Percentiles rank a stretch among this genome's conserved stretches.
Evolutionary conservation across 2,329 filamentous ascomycete species (phyloP).

Genomic region (Shiraia sp.): DNA sequence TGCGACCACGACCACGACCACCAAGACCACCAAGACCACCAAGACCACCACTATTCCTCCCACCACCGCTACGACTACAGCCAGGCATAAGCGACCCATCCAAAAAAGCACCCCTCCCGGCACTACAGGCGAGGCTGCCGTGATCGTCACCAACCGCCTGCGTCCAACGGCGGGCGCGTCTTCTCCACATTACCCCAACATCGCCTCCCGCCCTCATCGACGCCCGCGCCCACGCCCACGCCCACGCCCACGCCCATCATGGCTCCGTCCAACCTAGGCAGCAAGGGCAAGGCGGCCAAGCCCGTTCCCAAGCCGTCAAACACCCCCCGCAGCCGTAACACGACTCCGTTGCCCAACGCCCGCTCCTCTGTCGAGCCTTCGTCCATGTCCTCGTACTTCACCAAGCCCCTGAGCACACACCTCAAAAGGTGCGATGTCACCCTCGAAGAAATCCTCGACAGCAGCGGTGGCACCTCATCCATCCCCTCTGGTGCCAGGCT

Average conservation of each 20-base stretch:
- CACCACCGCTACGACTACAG: no score
- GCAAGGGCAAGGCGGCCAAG: constrained; percentile 58
- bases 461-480: constrained; percentile 56
- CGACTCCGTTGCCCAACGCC: constrained; percentile 67
- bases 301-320: constrained; percentile 33
- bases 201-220: no score
- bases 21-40: no score
- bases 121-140: no score
- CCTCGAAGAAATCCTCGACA: constrained; percentile 72
- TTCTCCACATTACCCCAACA: no score
- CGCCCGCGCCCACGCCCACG: neutral
- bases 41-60: no score
- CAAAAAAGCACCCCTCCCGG: no score
- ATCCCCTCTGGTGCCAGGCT: constrained; percentile 65
- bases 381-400: constrained; percentile 60
- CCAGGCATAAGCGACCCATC: no score
- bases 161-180: no score
- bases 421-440: constrained; percentile 61
- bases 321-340: constrained; percentile 68
- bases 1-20: no score
- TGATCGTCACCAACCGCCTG: no score
- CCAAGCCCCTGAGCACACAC: constrained; percentile 60
- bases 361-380: constrained; percentile 50
- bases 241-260: constrained; percentile 21
- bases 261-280: constrained; percentile 39